phyloP scores from a whole-genome alignment of 768 basidiomycete species.

The Daedalea quercina region DNA sequence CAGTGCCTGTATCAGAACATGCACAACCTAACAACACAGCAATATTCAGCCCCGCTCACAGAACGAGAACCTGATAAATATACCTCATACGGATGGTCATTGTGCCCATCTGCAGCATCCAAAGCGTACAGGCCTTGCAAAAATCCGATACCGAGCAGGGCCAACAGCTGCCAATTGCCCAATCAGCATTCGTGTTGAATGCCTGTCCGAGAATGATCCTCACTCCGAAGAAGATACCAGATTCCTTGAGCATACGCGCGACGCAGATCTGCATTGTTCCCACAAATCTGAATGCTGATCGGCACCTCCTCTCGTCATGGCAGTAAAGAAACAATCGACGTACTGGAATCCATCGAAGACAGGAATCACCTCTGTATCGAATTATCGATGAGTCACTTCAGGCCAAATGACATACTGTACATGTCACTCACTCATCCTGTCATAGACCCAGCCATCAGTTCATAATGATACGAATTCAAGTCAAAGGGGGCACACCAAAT shows the following conservation, averaged over 20 bases:
- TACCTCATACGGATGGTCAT: slow-evolving; percentile 41
- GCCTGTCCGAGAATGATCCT: not conserved
- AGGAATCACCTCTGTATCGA: slow-evolving; percentile 60
- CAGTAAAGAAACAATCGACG: slow-evolving; percentile 17
- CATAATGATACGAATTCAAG: not conserved
- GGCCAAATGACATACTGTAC: not conserved
- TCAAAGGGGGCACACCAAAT: slow-evolving; percentile 58
- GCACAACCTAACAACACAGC: slow-evolving; percentile 42
- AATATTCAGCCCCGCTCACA: not conserved
- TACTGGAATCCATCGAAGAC: slow-evolving; percentile 79
- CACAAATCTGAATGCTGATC: slow-evolving; percentile 48
- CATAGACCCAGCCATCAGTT: not conserved
- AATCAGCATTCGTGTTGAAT: not conserved
- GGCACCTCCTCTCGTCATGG: not conserved
- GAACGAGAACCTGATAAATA: slow-evolving; percentile 20
- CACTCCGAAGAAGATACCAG: slow-evolving; percentile 86
- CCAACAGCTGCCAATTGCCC: slow-evolving; percentile 64
- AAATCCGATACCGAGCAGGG: slow-evolving; percentile 80
- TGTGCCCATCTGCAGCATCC: slow-evolving; percentile 82
- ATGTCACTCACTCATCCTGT: slow-evolving; percentile 71
- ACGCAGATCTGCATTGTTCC: slow-evolving; percentile 95
- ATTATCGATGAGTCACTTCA: not conserved
- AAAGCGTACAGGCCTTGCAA: slow-evolving; percentile 83
- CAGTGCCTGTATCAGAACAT: slow-evolving; percentile 72
- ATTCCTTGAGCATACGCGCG: slow-evolving; percentile 88